phyloP scores from a whole-genome alignment of 208 protist species.

The Crithidia acanthocephali region DNA sequence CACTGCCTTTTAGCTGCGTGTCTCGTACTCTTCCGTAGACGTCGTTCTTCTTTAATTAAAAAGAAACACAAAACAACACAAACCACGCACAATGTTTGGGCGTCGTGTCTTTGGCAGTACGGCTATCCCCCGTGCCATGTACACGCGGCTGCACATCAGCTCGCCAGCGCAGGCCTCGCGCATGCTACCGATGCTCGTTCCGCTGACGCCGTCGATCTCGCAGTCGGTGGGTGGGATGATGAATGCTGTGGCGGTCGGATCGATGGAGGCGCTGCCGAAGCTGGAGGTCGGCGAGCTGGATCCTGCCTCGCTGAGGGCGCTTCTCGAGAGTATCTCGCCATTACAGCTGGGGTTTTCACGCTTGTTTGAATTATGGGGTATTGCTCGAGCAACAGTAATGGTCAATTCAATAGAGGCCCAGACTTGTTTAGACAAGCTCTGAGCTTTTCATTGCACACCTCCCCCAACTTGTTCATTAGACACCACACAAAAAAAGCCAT shows the following conservation, averaged over 20 bases:
- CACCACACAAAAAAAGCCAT: no score
- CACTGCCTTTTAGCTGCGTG: no score
- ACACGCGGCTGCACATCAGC: conserved; percentile 73
- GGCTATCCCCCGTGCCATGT: conserved; percentile 75
- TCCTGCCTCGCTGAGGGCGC: conserved; percentile 42
- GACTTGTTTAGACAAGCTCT: no score
- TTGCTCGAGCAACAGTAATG: conserved; percentile 48
- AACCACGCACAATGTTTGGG: no score
- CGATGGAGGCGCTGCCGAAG: conserved; percentile 28
- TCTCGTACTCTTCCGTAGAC: no score
- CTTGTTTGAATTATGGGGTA: conserved; percentile 90
- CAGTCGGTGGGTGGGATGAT: conserved; percentile 22
- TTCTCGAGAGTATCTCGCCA: conserved; percentile 57
- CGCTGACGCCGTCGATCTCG: conserved; percentile 35
- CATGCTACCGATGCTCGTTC: conserved; percentile 68
- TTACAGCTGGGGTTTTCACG: conserved; percentile 60
- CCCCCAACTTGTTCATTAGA: no score
- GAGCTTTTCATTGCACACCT: no score
- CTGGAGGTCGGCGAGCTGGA: conserved; percentile 41
- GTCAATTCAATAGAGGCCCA: conserved; percentile 14
- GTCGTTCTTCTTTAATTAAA: no score
- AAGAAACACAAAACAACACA: no score
- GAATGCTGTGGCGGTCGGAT: conserved; percentile 9
- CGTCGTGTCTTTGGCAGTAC: conserved; percentile 78
- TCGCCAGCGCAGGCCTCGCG: conserved; percentile 59